Evolutionary conservation across 495 filamentous ascomycete species (phyloP), one percentile per base, ranked within the genome.

Genomic region (Lophium mytilinum): DNA sequence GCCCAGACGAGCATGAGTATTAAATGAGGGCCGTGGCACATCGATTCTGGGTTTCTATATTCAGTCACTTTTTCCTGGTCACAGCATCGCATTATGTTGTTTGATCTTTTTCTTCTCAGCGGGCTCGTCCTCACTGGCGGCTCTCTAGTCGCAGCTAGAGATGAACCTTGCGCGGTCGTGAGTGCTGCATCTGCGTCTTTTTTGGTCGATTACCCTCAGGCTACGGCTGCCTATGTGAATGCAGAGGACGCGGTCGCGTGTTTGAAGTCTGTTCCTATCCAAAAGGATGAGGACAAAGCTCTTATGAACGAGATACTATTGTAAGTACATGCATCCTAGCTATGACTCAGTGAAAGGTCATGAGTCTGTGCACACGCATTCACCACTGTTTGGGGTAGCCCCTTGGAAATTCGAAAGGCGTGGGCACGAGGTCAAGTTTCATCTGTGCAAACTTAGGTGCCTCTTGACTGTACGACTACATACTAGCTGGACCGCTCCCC

Each of bases 181-280:
- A 47, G 43, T 21, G 21, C 10, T 3, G 3, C 19, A n/a, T 47
- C 43, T 11, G 43, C 14, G 21, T 47, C 43, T 18, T 47, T 47
- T 19, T 18, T 47, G 43, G 11, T n/a, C 18, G 43, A n/a, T 11
- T 47, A 18, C 19, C 43, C 43, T 18, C 10, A n/a, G 5, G 43
- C 18, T 4, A 47, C 68, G 5, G 66, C 63, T 10, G 69, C 69
- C 0, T 68, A 58, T 0, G 62, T 76, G 24, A 46, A 67, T 46
- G 74, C 73, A n/a, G 59, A 55, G 19, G 53, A 73, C 12, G 74
- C 73, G 0, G 61, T 73, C 51, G 71, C 71, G 4, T 76, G 74
- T 61, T 63, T 75, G n/a, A 72, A 69, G 15, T 71, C 72, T 10
- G 72, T 76, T n/a, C 72, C 74, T 9, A 66, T 76, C 50, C 15